These are phyloP conservation scores for Clitoria ternatea DNA, from an alignment of 306 rosid species.

Conservation along the genomic window DNA sequence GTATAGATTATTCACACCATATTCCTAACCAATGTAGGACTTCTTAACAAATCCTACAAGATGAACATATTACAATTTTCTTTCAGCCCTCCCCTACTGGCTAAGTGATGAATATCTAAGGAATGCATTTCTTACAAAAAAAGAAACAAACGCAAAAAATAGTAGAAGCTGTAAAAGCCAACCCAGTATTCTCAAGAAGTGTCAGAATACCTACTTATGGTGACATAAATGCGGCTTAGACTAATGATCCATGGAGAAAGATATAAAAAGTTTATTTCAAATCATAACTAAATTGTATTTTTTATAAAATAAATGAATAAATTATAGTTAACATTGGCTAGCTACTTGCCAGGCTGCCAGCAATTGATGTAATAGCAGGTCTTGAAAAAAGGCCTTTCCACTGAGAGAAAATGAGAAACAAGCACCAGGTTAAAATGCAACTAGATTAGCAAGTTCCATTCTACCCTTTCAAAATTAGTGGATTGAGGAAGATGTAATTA, in stretches of 20 bases:
- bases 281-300: no score
- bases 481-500: neutral
- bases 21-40: no score
- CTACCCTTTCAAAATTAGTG: neutral
- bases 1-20: no score
- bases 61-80: neutral
- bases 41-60: neutral
- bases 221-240: no score
- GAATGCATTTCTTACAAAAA: neutral
- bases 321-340: no score
- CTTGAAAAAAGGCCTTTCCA: neutral
- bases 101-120: neutral
- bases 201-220: no score
- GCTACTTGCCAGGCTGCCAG: no score
- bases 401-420: neutral
- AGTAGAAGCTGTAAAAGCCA: neutral
- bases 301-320: no score
- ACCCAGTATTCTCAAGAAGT: neutral
- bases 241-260: no score
- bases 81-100: neutral
- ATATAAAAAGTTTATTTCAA: no score
- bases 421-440: neutral
- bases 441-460: neutral
- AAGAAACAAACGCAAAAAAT: conserved; percentile 4
- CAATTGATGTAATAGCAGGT: neutral